Evolutionary conservation across 2,329 filamentous ascomycete genomes (phyloP).

Genomic region (Cytospora piceicola): DNA sequence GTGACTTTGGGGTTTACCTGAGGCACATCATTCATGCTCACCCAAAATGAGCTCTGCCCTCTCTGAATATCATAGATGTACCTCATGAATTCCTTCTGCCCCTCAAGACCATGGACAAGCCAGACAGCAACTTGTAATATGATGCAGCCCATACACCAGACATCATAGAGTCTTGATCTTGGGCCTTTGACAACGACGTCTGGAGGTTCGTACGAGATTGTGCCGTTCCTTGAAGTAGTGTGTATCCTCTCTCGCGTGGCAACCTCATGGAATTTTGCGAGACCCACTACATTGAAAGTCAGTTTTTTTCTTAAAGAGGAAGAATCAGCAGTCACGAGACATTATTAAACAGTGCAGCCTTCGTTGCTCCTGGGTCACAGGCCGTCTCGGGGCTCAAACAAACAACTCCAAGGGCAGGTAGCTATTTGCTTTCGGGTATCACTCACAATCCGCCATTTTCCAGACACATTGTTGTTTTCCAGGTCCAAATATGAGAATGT

Average conservation of each 20-base stretch:
- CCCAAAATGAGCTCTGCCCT: not conserved
- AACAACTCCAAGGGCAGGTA: too few relatives aligned
- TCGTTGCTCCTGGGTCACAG: too few relatives aligned
- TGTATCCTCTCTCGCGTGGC: not conserved
- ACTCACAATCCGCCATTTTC: conserved; percentile 18
- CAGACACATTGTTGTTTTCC: not conserved
- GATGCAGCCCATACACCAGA: conserved; percentile 20
- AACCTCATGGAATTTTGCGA: not conserved
- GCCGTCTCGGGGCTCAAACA: too few relatives aligned
- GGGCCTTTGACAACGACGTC: not conserved
- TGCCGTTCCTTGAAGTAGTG: not conserved
- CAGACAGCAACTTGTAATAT: conserved; percentile 12
- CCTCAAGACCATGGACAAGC: not conserved
- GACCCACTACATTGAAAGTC: too few relatives aligned
- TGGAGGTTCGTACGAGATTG: conserved; percentile 5
- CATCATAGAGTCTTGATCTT: conserved; percentile 13
- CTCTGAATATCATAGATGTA: not conserved
- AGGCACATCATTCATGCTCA: too few relatives aligned
- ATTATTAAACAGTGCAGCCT: too few relatives aligned
- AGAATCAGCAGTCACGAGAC: too few relatives aligned
- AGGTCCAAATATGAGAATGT: conserved; percentile 10
- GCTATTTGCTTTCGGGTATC: too few relatives aligned
- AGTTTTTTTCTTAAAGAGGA: too few relatives aligned
- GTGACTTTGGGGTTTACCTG: not conserved
- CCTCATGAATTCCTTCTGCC: not conserved